A percentile compares a stretch with the other conserved stretches of the same genome.
These are phyloP conservation scores for Cotoneaster glaucophyllus DNA, from an alignment of 306 rosid species.

Conservation along the genomic window DNA sequence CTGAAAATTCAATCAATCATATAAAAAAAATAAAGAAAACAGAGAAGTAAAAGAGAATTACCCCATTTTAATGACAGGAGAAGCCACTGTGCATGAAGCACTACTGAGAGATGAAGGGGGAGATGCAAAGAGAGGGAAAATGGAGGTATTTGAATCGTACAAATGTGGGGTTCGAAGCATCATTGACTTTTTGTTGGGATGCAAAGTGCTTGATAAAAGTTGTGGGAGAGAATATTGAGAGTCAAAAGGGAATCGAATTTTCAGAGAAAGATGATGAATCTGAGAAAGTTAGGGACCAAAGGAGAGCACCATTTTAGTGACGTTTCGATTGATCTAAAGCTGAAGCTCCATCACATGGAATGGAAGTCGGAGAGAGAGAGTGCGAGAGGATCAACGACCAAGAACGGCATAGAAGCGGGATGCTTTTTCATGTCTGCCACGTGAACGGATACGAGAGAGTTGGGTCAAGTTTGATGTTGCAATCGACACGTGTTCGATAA, in stretches of 20 bases:
- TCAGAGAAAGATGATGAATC: neutral
- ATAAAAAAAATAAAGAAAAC: neutral
- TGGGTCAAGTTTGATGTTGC: neutral
- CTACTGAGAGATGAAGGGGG: constrained; percentile 2
- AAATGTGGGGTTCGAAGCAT: constrained; percentile 59
- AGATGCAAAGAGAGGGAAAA: constrained; percentile 29
- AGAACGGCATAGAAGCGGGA: neutral
- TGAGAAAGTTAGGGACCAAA: neutral
- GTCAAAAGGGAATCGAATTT: neutral
- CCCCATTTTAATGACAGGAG: constrained; percentile 32
- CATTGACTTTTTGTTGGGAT: neutral
- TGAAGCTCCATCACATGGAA: neutral
- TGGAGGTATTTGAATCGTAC: constrained; percentile 31
- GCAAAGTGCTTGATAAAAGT: neutral
- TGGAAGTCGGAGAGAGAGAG: neutral
- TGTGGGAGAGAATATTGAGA: neutral
- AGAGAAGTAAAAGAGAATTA: constrained; percentile 8
- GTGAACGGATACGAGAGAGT: constrained; percentile 27
- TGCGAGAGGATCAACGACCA: neutral
- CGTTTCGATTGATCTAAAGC: neutral
- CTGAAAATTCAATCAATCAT: neutral
- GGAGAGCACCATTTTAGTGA: neutral
- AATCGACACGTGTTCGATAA: constrained; percentile 9
- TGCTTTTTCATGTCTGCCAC: constrained; percentile 35
- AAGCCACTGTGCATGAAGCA: constrained; percentile 24